Evolutionary conservation across 1,284 basidiomycete species (phyloP).

Genomic region (Phylloporus sp.): DNA sequence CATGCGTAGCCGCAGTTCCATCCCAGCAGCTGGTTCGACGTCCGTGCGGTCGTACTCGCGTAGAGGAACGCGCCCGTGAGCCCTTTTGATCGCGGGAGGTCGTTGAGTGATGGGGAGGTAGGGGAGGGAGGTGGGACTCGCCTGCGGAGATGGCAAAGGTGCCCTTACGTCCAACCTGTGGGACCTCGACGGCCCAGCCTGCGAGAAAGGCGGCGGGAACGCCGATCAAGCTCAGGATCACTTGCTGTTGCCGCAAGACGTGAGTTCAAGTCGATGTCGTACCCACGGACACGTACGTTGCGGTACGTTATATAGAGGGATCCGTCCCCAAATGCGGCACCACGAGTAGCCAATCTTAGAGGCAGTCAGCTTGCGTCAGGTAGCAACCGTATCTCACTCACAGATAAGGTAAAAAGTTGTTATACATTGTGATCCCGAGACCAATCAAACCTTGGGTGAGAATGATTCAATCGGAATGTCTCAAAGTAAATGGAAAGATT

Average conservation of each 20-base stretch:
- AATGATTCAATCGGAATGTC: background rate
- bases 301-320: slow-evolving; percentile 55
- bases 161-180: slow-evolving; percentile 63
- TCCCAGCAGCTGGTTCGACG: slow-evolving; percentile 64
- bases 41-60: slow-evolving; percentile 66
- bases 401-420: slow-evolving; percentile 59
- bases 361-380: slow-evolving; percentile 6
- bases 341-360: slow-evolving; percentile 48
- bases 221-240: slow-evolving; percentile 65
- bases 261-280: slow-evolving; percentile 2
- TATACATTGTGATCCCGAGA: slow-evolving; percentile 65
- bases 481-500: background rate
- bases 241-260: slow-evolving; percentile 41
- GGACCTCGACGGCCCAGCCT: slow-evolving; percentile 66
- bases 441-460: slow-evolving; percentile 53
- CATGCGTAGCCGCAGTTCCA: slow-evolving; percentile 77
- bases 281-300: slow-evolving; percentile 42
- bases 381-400: slow-evolving; percentile 28
- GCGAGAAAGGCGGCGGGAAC: slow-evolving; percentile 70
- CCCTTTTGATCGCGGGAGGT: slow-evolving; percentile 43
- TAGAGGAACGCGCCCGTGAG: slow-evolving; percentile 74
- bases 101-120: slow-evolving; percentile 24
- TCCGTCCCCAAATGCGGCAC: slow-evolving; percentile 52
- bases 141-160: slow-evolving; percentile 62
- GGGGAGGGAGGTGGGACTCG: slow-evolving; percentile 22